Conservation (phyloP, 768 basidiomycete genomes). For the Auricularia sp. region DNA sequence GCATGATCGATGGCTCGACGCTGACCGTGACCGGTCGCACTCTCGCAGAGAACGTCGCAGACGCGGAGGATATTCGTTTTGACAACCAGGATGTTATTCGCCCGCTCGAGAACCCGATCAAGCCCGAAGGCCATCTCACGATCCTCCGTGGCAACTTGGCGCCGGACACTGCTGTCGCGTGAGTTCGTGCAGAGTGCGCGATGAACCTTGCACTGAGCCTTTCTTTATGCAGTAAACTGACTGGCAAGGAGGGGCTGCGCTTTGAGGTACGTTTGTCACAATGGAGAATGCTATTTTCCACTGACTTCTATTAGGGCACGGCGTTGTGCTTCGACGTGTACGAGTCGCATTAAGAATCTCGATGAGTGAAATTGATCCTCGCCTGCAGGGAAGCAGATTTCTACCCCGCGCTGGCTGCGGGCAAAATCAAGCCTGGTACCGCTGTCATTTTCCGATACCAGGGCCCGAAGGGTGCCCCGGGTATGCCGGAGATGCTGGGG, state of each 20-base stretch:
- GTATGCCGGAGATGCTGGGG: conserved; percentile 26
- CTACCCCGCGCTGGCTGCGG: conserved; percentile 61
- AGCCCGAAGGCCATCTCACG: conserved; percentile 75
- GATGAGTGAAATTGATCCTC: neutral
- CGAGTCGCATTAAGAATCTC: conserved; percentile 4
- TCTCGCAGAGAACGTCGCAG: conserved; percentile 74
- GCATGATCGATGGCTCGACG: conserved; percentile 71
- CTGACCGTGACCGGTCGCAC: conserved; percentile 90
- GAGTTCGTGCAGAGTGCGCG: neutral
- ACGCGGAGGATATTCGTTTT: conserved; percentile 58
- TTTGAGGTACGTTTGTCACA: conserved; percentile 51
- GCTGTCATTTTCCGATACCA: conserved; percentile 80
- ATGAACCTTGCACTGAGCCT: no score
- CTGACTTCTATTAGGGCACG: conserved; percentile 36
- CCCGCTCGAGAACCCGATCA: conserved; percentile 69
- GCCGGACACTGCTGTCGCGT: conserved; percentile 75
- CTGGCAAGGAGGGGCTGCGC: conserved; percentile 79
- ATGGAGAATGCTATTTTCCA: conserved; percentile 3
- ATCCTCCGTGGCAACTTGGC: conserved; percentile 86
- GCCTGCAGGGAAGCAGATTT: conserved; percentile 50
- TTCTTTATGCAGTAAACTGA: conserved; percentile 45
- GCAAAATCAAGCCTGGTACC: conserved; percentile 66
- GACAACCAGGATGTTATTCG: conserved; percentile 68
- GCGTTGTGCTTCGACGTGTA: conserved; percentile 75
- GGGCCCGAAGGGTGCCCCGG: conserved; percentile 85